Base-by-base conservation (phyloP, 495 filamentous ascomycete species). In the Neurospora cerealis region DNA sequence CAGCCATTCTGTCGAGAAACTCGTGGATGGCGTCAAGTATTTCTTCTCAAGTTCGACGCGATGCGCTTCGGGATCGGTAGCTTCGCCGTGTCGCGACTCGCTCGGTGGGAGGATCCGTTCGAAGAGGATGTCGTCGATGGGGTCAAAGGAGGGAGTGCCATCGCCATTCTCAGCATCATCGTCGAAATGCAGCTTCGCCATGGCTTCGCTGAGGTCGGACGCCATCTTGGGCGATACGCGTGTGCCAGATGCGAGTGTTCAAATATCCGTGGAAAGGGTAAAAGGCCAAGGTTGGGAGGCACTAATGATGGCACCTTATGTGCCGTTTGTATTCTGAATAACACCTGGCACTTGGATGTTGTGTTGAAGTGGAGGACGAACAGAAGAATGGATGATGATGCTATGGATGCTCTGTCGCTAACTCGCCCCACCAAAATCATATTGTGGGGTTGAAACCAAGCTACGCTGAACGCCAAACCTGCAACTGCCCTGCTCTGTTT, bases 1-100 rank as follows among this genome's bases (percentile, higher is more conserved):
- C 69, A 98, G 85, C 96, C 95, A 98, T 79, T 89, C 88, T 3
- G 86, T 82, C 54, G 90, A 92, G 81, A 98, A 98, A 3, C 84
- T 84, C 8, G 89, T 86, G 10, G 93, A 91, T 4, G 96, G 96
- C 10, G 89, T 88, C 9, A 99, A 83, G 77, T 93, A 96, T 44
- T 93, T 89, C 70, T 86, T 75, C 81, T 97, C 93, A 36, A 98
- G 87, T 41, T 92, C 87, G 46, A 85, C 82, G 74, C 91, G 90
- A 44, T 94, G 82, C 13, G 88, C 85, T 28, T 88, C 84, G 60
- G 85, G 84, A 72, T 88, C 85, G 76, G 86, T 88, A 41, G 90
- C 88, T 73, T 87, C 77, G 71, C 80, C 81, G 44, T 81, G 77
- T 19, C 28, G 13, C 54, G 15, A 10, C 54, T 66, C 28, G 54